Evolutionary conservation across 1,284 basidiomycete genomes (phyloP).

Genomic region (Amylostereum areolatum): DNA sequence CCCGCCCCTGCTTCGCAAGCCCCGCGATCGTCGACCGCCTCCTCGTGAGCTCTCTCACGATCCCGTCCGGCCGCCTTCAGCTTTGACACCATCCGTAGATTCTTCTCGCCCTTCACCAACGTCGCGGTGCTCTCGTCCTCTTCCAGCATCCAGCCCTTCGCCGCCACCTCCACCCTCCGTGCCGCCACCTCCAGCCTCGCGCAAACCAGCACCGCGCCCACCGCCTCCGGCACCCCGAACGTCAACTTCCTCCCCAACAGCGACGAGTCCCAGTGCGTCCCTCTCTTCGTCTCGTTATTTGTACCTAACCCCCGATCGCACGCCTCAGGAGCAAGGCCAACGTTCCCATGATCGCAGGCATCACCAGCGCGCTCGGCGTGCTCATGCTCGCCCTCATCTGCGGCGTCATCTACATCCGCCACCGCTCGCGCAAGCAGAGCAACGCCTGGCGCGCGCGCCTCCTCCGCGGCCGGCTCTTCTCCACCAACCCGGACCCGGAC

Average conservation of each 20-base stretch:
- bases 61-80: not conserved
- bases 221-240: not conserved
- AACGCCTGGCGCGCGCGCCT: conserved; percentile 3
- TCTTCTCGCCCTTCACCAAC: not conserved
- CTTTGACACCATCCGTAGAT: not conserved
- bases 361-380: conserved; percentile 1
- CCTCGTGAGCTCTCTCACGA: too few species aligned
- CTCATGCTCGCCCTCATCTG: not conserved
- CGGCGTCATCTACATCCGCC: conserved; percentile 1
- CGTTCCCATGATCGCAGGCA: conserved; percentile 1
- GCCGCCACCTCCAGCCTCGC: not conserved
- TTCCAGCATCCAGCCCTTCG: not conserved
- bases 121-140: not conserved
- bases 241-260: not conserved
- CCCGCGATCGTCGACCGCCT: not conserved
- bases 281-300: not conserved
- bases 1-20: not conserved
- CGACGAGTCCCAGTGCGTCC: not conserved
- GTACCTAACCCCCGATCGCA: not conserved
- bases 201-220: not conserved
- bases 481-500: too few species aligned
- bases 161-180: not conserved
- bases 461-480: conserved; percentile 1
- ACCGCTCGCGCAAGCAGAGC: conserved; percentile 5
- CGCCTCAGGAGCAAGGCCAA: not conserved